Base-by-base conservation (phyloP, 1,284 basidiomycete species). In the Moesziomyces aphidis region DNA sequence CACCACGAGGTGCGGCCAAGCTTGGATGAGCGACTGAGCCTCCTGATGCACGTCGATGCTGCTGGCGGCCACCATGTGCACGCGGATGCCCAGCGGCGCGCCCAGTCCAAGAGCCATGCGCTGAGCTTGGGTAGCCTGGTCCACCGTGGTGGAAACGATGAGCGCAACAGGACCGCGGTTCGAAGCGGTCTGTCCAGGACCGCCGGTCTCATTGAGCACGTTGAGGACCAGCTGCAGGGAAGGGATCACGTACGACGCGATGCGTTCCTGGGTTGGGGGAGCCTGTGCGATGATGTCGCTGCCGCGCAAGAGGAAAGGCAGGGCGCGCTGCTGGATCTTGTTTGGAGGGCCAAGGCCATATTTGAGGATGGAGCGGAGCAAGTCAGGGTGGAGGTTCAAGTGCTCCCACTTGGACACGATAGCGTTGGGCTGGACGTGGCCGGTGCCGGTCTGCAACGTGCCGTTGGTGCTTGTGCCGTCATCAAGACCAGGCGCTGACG, bases 251-350 rank as follows among this genome's bases (percentile, higher is more conserved):
- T 99, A 99, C 59, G 94, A 94, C 34, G 96, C 95, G 81, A 99
- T 98, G 50, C 96, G 90, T 85, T 99, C 96, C 85, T 98, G 96
- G 0, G 96, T 98, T 0, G 96, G 95, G 47, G 96, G 96, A 13
- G 96, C 96, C 86, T 99, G 96, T 7, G 95, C 95, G 77, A 99
- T 97, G 79, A 98, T 96, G 80, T 99, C 97, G 47, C 93, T 90
- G 10, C 94, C 93, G 63, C 93, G 91, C 52, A 98, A 88, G 68
- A 99, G 90, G 86, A 97, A 97, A 1, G 96, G 96, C 59, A 99
- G 88, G 45, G 96, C 95, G 58, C 95, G 90, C 83, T 96, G 94
- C 86, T 99, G 96, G 71, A 98, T 97, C 88, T 98, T 99, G 86
- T 97, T 98, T 6, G 96, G 96, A 5, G 96, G 96, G 0, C 96